These are phyloP conservation scores for Lasiosphaeria hispida DNA, from an alignment of 495 filamentous ascomycete species.

Conservation along the genomic window DNA sequence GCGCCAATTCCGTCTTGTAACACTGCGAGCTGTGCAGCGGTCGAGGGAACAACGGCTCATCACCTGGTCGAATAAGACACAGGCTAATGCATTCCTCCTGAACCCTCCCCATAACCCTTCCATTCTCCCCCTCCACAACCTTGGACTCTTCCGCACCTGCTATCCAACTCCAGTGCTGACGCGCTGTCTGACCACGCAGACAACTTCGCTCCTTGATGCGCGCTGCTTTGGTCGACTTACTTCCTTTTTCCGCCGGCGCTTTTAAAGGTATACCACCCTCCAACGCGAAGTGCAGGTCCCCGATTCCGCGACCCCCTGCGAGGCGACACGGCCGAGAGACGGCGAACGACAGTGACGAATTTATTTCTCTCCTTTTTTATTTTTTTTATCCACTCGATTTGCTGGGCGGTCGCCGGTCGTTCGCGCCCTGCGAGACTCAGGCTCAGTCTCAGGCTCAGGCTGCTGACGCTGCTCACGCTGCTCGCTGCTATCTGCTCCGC, in stretches of 20 bases:
- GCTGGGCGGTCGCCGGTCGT: no score
- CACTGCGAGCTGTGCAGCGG: background rate
- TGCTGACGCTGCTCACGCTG: no score
- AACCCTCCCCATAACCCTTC: background rate
- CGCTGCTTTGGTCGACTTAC: background rate
- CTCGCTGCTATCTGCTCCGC: no score
- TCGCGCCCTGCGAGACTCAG: no score
- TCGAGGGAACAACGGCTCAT: conserved; percentile 6
- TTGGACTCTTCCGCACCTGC: background rate
- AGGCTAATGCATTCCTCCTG: conserved; percentile 7
- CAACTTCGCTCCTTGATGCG: background rate
- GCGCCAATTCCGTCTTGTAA: background rate
- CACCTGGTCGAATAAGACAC: conserved; percentile 14
- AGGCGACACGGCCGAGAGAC: no score
- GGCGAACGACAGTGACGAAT: no score
- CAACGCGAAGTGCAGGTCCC: background rate
- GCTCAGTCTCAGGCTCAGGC: no score
- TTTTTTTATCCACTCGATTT: background rate
- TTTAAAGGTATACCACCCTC: background rate
- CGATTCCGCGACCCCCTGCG: no score
- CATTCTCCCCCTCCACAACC: background rate
- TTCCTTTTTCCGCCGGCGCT: background rate
- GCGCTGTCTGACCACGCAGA: conserved; percentile 1
- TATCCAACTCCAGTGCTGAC: background rate
- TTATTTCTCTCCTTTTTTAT: background rate